Conservation (phyloP, 306 rosid genomes). For the Quercus ilex region DNA sequence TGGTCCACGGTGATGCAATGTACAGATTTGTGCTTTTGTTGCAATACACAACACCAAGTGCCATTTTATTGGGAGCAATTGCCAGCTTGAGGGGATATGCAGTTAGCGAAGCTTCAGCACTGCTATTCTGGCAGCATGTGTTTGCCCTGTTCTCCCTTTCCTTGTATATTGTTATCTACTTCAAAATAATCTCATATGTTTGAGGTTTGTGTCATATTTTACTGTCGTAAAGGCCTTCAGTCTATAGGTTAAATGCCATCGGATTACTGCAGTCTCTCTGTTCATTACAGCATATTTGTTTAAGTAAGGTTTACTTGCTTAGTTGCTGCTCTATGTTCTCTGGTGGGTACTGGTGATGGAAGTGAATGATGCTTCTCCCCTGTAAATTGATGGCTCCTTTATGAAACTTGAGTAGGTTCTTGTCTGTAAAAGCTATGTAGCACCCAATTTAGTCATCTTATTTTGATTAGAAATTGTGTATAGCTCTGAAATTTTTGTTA, state of each 20-base stretch:
- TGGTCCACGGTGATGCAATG: slow-evolving; percentile 56
- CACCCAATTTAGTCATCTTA: not conserved
- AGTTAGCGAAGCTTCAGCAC: slow-evolving; percentile 81
- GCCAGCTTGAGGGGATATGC: slow-evolving; percentile 94
- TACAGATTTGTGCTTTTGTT: slow-evolving; percentile 69
- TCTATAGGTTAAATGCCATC: not conserved
- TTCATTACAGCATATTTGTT: not conserved
- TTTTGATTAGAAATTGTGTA: not conserved
- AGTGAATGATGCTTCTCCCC: slow-evolving; percentile 3
- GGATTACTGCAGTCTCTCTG: slow-evolving; percentile 7
- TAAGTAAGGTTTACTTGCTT: not conserved
- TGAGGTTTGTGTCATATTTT: slow-evolving; percentile 25
- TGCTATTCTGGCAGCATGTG: slow-evolving; percentile 90
- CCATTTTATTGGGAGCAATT: slow-evolving; percentile 82
- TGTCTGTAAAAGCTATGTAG: not conserved
- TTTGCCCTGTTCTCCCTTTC: slow-evolving; percentile 81
- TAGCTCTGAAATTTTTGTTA: not conserved
- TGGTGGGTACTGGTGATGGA: slow-evolving; percentile 4
- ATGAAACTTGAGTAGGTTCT: slow-evolving; percentile 6
- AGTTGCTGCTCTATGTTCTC: slow-evolving; percentile 2
- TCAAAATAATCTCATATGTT: slow-evolving; percentile 40
- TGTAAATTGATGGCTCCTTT: slow-evolving; percentile 1
- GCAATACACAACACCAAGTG: slow-evolving; percentile 87
- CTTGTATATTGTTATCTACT: slow-evolving; percentile 61
- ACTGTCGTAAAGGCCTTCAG: not conserved